Evolutionary conservation across 2,329 filamentous ascomycete species (phyloP), one percentile per base, ranked within the genome.

Genomic region (Blastomyces percursus): DNA sequence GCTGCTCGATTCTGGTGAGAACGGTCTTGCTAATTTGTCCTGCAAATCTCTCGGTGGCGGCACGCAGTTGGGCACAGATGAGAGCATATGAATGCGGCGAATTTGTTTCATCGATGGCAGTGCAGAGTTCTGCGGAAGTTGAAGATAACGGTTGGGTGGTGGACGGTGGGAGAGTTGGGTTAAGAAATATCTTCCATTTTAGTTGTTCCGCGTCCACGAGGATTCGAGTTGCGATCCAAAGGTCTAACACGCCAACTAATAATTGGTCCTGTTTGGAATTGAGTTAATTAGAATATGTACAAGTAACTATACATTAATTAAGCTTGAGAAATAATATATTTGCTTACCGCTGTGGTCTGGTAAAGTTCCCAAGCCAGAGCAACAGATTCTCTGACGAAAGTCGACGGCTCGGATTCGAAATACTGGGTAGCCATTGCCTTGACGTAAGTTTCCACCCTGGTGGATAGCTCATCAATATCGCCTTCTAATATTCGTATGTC

Each of bases 1-100:
- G 79, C 21, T 82, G 79, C 68, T 86, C 84, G 1, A 86, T 76
- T 63, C 85, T 82, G 64, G 83, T 83, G 77, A 85, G 81, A 42
- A 84, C 78, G 11, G 74, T 74, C 61, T 82, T 83, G 66, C 79
- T 79, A 6, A 84, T 73, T 60, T 76, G 75, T 16, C 78, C 75
- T 44, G 82, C 81, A 35, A 81, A 79, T 66, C 81, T 81, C 67
- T 86, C 83, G 21, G 79, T 77, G 1, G 79, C 81, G 4, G 81
- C 80, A 57, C 81, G 78, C 55, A 85, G 72, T 69, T 86, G 83
- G 60, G 77, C 75, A 66, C 74, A 78, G 64, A 86, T 79, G 3
- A 84, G 72, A 1, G 73, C 70, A 65, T 82, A 80, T 1, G 80
- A 80, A 32, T 79, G 71, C 1, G 73, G 67, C 52, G 80, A 73